Base-by-base conservation (phyloP, 2,329 filamentous ascomycete species). In the Sphaerulina vaccinii region DNA sequence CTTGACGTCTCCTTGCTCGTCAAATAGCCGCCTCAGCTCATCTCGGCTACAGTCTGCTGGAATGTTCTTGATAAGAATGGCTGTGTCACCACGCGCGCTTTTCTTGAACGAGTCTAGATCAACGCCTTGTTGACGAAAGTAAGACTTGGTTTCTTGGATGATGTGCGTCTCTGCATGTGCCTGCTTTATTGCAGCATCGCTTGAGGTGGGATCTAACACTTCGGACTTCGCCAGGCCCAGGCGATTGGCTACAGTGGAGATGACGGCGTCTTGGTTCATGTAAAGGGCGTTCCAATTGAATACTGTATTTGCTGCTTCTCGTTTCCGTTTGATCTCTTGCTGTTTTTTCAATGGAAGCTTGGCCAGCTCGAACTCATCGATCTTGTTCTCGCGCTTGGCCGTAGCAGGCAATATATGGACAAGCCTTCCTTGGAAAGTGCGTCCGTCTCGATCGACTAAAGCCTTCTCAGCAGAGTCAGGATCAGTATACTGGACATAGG, bases 251-350 rank as follows among this genome's bases (percentile, higher is more conserved):
- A 96, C 83, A 5, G 91, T 95, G 42, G 88, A 84, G 72, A 96
- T 91, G 46, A 99, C 90, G 44, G 93, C 89, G 75, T 99, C 91
- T 68, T 69, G 87, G 71, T 87, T 96, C 88, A 99, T 95, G 71
- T 93, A 99, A n/a, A 99, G 77, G n/a, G 91, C 92, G 75, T 99
- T 99, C 93, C 93, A 99, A 69, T 92, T 96, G 74, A 97, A 97
- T 1, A 82, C 84, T 42, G 81, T 83, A 23, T 85, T 86, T 7
- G 87, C 80, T 18, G 91, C 88, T 63, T 92, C 86, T 43, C 85
- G 80, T 72, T 88, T 95, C 65, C 87, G 88, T 68, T 87, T 89
- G 61, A 97, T 87, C 64, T 95, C 82, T 62, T 90, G 90, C 71
- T 97, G 93, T 71, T 95, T 93, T 74, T 96, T 97, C 59, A 97